Conservation (phyloP, 169 alveolate species). For the Eimeria necatrix region DNA sequence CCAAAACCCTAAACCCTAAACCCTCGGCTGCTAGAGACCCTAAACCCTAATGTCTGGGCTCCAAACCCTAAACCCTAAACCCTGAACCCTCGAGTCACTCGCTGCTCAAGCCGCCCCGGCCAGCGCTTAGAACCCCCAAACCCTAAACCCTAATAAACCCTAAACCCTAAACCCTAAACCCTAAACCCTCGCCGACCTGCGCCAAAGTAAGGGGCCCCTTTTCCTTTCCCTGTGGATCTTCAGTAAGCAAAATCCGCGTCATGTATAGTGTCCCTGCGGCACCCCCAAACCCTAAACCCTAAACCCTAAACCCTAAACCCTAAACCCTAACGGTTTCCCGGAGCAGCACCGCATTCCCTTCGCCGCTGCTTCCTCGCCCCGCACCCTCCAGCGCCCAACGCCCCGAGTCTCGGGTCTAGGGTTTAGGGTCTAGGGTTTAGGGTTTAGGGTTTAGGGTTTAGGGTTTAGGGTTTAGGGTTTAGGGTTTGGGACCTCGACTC, state of each 20-base stretch:
- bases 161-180: slow-evolving; percentile 60
- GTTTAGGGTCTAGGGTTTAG: neutral
- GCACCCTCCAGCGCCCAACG: neutral
- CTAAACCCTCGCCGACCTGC: slow-evolving; percentile 64
- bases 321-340: too few relatives aligned
- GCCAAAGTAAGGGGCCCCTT: slow-evolving; percentile 65
- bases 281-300: too few relatives aligned
- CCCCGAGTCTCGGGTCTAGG: neutral
- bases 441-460: neutral
- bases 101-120: neutral
- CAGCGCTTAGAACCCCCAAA: neutral
- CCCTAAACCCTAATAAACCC: neutral
- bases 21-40: neutral
- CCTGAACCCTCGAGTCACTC: neutral
- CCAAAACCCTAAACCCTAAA: slow-evolving; percentile 54
- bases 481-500: neutral
- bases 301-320: slow-evolving; percentile 15
- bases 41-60: neutral
- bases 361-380: too few relatives aligned
- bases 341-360: too few relatives aligned
- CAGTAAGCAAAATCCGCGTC: slow-evolving; percentile 43
- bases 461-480: slow-evolving; percentile 56
- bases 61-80: neutral
- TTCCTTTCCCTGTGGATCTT: slow-evolving; percentile 40
- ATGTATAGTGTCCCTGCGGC: slow-evolving; percentile 66